Evolutionary conservation across 2,329 filamentous ascomycete species (phyloP), one percentile per base, ranked within the genome.

Genomic region (Truncatella angustata): DNA sequence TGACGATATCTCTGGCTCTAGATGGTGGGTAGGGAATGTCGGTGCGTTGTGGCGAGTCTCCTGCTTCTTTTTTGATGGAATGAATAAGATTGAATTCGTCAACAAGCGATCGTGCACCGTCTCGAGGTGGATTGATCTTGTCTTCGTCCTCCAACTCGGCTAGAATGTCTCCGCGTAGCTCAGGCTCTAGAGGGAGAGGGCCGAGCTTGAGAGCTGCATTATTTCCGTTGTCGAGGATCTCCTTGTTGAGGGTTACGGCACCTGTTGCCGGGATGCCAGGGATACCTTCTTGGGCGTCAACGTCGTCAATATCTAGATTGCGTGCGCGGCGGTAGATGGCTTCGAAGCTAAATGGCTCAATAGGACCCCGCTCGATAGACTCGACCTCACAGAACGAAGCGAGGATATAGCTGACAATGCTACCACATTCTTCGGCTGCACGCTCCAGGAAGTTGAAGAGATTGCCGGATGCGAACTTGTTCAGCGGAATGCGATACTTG

Each of bases 401-500:
- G 16, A 97, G 77, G 14, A 97, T 79, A 43, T 86, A 83, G 34
- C 88, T 84, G 58, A 97, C 84, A 12, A 93, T 83, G 5, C 84
- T 82, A 14, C 91, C 93, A 10, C 91, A 91, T 49, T 88, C 83
- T 47, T 90, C 88, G 12, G 86, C 82, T 57, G 96, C 92, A n/a
- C 86, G 85, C 68, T 97, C 92, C 1, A 99, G 76, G 61, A 93
- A 96, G 60, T 91, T 88, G 63, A 96, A 87, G 7, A 97, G 80
- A 54, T 89, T 89, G 52, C 85, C 86, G 53, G 89, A 91, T 1
- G 91, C 86, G 60, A 92, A 87, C 52, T 87, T 86, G 62, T 92
- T 97, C n/a, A 99, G 75, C 0, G 91, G 91, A 32, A 99, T 79
- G 11, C 91, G 84, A 67, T 97, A 99, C 68, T 91, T 94, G 75